These are phyloP conservation scores for Echinosophora koreensis DNA, from an alignment of 306 rosid genomes.

Conservation along the genomic window DNA sequence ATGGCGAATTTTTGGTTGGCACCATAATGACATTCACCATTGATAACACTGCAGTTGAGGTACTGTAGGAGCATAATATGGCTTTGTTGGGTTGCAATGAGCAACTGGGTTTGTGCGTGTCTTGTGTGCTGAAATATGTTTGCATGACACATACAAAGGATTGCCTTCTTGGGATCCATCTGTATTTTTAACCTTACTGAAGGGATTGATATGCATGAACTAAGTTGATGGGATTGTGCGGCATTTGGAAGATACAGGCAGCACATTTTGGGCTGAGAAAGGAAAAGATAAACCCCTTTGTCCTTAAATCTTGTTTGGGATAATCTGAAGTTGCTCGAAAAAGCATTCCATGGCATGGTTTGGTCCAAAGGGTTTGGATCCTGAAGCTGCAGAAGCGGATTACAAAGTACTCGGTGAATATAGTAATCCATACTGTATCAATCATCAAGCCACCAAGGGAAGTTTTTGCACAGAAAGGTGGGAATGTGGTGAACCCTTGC, in stretches of 20 bases:
- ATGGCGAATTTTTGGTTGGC: no score
- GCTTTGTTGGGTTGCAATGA: slow-evolving; percentile 92
- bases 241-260: slow-evolving; percentile 62
- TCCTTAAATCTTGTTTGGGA: slow-evolving; percentile 78
- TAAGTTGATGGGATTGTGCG: slow-evolving; percentile 61
- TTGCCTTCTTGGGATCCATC: slow-evolving; percentile 54
- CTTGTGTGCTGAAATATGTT: slow-evolving; percentile 49
- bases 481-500: slow-evolving; percentile 58
- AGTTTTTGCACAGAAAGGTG: slow-evolving; percentile 60
- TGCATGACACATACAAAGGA: slow-evolving; percentile 53
- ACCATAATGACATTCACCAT: no score
- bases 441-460: not conserved
- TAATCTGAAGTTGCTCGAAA: slow-evolving; percentile 54
- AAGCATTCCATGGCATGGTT: slow-evolving; percentile 85
- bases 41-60: no score
- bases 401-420: slow-evolving; percentile 29
- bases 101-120: slow-evolving; percentile 88
- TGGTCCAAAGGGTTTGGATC: slow-evolving; percentile 69
- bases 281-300: slow-evolving; percentile 73
- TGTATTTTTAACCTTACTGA: slow-evolving; percentile 52
- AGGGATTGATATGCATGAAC: slow-evolving; percentile 59
- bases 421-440: slow-evolving; percentile 36
- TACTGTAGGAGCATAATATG: slow-evolving; percentile 52
- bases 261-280: slow-evolving; percentile 77
- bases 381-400: slow-evolving; percentile 34